These are phyloP conservation scores for Vaucheria bursata DNA, from an alignment of 352 stramenopile genomes.

Conservation along the genomic window DNA sequence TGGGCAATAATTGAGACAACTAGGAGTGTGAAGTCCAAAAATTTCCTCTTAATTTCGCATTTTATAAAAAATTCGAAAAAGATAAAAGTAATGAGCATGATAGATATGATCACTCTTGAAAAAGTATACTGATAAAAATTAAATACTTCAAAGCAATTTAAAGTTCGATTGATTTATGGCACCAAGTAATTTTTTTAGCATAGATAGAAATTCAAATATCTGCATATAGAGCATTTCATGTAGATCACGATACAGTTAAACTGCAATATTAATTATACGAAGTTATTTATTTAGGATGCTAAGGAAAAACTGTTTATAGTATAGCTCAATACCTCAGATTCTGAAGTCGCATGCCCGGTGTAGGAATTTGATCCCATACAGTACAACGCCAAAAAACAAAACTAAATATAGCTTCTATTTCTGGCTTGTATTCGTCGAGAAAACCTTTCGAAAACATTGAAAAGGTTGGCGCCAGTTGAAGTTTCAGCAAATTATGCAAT, in stretches of 20 bases:
- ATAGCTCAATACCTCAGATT: conserved; percentile 26
- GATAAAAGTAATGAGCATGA: too few relatives aligned
- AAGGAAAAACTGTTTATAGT: neutral
- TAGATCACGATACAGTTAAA: neutral
- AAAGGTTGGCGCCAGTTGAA: conserved; percentile 27
- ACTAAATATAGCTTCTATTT: conserved; percentile 39
- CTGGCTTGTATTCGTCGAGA: conserved; percentile 42
- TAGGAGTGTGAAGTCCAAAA: too few relatives aligned
- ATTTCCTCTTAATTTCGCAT: too few relatives aligned
- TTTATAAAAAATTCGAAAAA: too few relatives aligned
- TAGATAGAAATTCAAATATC: neutral
- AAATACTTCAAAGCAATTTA: neutral
- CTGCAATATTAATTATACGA: neutral
- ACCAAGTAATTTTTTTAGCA: neutral
- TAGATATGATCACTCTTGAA: too few relatives aligned
- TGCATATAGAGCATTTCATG: neutral
- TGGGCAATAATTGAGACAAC: too few relatives aligned
- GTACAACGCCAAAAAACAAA: conserved; percentile 39
- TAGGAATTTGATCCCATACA: conserved; percentile 28
- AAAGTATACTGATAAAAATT: too few relatives aligned
- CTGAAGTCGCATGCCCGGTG: conserved; percentile 40
- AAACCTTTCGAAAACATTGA: conserved; percentile 22
- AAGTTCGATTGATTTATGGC: neutral
- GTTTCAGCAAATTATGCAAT: conserved; percentile 31
- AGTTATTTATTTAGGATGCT: neutral